Conservation (phyloP, 1,284 basidiomycete species). For the Mycena citricolor region DNA sequence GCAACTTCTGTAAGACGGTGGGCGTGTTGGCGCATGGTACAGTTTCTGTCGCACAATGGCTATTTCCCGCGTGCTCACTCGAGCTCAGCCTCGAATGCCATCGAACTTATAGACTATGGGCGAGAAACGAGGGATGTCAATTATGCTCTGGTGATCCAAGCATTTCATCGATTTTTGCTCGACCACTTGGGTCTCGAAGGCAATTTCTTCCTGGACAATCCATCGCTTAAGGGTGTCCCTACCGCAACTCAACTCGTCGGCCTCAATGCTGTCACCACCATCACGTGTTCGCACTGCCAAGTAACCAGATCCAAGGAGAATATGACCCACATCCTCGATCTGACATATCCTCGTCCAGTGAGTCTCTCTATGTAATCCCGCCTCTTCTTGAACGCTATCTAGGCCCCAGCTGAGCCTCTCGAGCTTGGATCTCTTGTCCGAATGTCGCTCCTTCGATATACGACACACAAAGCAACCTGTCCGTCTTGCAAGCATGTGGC, state of each 20-base stretch:
- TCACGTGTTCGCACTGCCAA: conserved; percentile 78
- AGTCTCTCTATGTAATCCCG: conserved; percentile 18
- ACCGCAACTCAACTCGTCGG: conserved; percentile 83
- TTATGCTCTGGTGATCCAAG: conserved; percentile 89
- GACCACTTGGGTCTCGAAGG: conserved; percentile 77
- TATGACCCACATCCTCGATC: conserved; percentile 81
- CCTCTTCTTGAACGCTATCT: conserved; percentile 6
- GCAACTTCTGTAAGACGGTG: conserved; percentile 95
- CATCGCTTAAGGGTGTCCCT: conserved; percentile 50
- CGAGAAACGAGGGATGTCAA: conserved; percentile 69
- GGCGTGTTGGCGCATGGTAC: conserved; percentile 77
- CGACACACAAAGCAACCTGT: conserved; percentile 85
- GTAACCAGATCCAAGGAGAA: conserved; percentile 70
- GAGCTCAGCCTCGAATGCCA: conserved; percentile 62
- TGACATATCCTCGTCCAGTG: conserved; percentile 86
- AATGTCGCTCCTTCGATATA: conserved; percentile 79
- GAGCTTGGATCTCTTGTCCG: conserved; percentile 76
- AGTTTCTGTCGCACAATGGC: conserved; percentile 18
- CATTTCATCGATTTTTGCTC: conserved; percentile 91
- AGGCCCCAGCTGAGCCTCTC: conserved; percentile 25
- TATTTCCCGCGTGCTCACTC: neutral
- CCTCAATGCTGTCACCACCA: conserved; percentile 71
- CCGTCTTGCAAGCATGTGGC: conserved; percentile 78
- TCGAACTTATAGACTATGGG: conserved; percentile 90
- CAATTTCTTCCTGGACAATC: conserved; percentile 62